Conservation (phyloP, 495 filamentous ascomycete species). For the Stereocaulon alpinum region DNA sequence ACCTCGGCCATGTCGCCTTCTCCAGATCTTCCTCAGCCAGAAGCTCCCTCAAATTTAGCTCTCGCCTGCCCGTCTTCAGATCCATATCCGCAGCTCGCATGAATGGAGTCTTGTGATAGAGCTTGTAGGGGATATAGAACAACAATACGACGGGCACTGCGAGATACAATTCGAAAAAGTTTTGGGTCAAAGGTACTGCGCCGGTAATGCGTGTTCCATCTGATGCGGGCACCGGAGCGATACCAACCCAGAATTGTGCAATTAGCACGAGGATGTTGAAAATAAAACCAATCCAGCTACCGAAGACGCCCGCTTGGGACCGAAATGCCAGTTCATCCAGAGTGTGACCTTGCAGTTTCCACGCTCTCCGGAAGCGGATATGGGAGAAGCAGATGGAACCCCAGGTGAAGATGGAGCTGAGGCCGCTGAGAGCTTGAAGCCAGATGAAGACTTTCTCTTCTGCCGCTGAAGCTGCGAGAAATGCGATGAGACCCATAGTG, state of each 20-base stretch:
- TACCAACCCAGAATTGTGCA: conserved; percentile 89
- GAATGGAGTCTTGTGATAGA: conserved; percentile 61
- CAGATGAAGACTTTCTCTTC: conserved; percentile 64
- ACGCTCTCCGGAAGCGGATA: conserved; percentile 83
- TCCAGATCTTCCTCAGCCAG: conserved; percentile 69
- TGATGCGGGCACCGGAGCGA: conserved; percentile 50
- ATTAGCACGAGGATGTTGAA: conserved; percentile 76
- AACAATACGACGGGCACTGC: conserved; percentile 68
- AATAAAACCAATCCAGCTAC: conserved; percentile 72
- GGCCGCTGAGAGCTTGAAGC: conserved; percentile 82
- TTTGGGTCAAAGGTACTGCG: conserved; percentile 36
- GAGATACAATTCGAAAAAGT: conserved; percentile 73
- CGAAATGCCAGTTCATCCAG: conserved; percentile 70
- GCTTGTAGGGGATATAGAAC: conserved; percentile 70
- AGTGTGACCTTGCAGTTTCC: conserved; percentile 56
- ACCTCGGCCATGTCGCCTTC: conserved; percentile 59
- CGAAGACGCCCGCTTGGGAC: conserved; percentile 68
- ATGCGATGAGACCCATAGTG: conserved; percentile 63
- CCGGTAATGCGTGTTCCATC: conserved; percentile 38
- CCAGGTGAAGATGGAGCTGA: conserved; percentile 91
- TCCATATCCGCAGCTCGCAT: conserved; percentile 66
- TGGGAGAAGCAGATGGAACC: conserved; percentile 78
- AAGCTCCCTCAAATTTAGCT: conserved; percentile 66
- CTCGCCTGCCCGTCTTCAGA: conserved; percentile 76
- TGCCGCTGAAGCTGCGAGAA: conserved; percentile 57